Evolutionary conservation across 495 filamentous ascomycete genomes (phyloP).

Genomic region (Neurospora sp.): DNA sequence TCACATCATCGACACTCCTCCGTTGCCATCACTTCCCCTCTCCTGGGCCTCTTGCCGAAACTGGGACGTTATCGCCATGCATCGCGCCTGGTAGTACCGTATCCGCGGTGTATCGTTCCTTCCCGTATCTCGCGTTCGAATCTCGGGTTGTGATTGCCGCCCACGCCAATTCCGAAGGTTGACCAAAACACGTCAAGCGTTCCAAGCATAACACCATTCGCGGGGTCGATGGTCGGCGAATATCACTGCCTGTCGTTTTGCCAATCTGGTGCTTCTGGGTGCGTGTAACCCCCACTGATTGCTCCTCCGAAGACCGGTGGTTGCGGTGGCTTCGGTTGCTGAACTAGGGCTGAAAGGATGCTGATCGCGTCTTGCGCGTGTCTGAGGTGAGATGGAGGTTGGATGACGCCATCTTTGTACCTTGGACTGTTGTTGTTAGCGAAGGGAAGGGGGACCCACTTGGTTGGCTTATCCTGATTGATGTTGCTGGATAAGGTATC

Average conservation of each 20-base stretch:
- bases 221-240: constrained; percentile 2
- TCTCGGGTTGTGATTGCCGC: neutral
- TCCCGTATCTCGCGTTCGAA: neutral
- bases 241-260: neutral
- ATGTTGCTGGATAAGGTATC: no score
- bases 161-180: neutral
- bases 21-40: neutral
- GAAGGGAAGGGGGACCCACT: neutral
- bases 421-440: neutral
- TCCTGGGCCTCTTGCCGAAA: neutral
- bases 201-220: constrained; percentile 8
- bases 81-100: neutral
- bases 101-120: neutral
- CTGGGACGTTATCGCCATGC: neutral
- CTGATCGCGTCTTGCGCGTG: neutral
- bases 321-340: neutral
- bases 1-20: neutral
- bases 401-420: neutral
- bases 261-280: neutral
- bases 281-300: neutral
- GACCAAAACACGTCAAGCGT: neutral
- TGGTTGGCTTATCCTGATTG: neutral
- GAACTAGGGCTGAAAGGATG: neutral
- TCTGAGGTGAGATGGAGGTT: neutral
- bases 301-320: neutral